These are phyloP conservation scores for Starmerella bacillaris DNA, from an alignment of 805 yeast genomes.

Conservation along the genomic window DNA sequence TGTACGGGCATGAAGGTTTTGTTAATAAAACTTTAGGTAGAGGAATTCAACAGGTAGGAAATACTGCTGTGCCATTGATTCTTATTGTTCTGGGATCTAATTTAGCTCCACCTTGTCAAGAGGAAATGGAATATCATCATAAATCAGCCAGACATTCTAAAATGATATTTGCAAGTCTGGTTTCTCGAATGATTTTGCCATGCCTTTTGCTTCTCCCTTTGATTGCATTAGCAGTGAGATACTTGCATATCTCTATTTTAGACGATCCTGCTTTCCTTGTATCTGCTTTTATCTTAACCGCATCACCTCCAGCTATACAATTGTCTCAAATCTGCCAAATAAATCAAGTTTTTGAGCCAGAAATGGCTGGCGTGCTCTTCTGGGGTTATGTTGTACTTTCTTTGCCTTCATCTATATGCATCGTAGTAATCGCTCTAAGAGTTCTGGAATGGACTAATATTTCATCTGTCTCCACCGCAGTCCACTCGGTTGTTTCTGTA, in stretches of 20 bases:
- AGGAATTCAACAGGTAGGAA: constrained; percentile 36
- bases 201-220: constrained; percentile 36
- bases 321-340: constrained; percentile 46
- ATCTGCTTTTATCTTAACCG: constrained; percentile 39
- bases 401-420: constrained; percentile 38
- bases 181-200: constrained; percentile 46
- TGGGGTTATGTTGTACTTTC: constrained; percentile 51
- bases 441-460: constrained; percentile 36
- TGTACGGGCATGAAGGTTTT: constrained; percentile 32
- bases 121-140: constrained; percentile 19
- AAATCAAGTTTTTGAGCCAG: constrained; percentile 41
- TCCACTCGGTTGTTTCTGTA: constrained; percentile 2
- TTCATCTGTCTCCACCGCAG: constrained; percentile 1
- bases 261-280: constrained; percentile 44
- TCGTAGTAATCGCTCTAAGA: constrained; percentile 36
- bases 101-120: constrained; percentile 37
- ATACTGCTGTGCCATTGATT: constrained; percentile 43
- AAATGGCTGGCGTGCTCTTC: constrained; percentile 47
- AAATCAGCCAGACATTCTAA: constrained; percentile 26
- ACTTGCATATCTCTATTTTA: constrained; percentile 29
- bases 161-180: constrained; percentile 34
- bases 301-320: constrained; percentile 53
- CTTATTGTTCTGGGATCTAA: constrained; percentile 45
- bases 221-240: constrained; percentile 36
- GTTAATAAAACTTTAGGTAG: constrained; percentile 34